phyloP scores from a whole-genome alignment of 164 flowering plant species.

The Pachysandra terminalis region DNA sequence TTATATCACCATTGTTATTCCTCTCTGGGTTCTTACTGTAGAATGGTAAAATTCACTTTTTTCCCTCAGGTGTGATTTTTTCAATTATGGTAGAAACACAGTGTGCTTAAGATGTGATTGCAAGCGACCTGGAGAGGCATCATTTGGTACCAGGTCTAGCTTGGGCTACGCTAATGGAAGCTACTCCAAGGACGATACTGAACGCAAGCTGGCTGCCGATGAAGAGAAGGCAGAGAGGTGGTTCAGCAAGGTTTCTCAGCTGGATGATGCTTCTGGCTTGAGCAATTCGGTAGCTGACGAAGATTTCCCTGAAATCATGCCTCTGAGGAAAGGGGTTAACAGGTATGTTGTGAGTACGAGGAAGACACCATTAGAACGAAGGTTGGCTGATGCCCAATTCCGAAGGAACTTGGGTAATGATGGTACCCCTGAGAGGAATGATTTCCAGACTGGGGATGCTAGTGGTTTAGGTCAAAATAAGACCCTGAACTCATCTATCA shows the following conservation, averaged over 20 bases:
- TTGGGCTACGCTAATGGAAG: constrained; percentile 23
- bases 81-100: constrained; percentile 67
- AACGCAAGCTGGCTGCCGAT: constrained; percentile 43
- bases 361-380: constrained; percentile 69
- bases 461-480: constrained; percentile 13
- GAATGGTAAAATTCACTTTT: neutral
- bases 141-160: constrained; percentile 15
- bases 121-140: constrained; percentile 54
- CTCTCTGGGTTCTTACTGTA: neutral
- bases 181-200: constrained; percentile 28
- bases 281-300: constrained; percentile 45
- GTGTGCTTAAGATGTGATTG: constrained; percentile 92
- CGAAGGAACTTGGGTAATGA: constrained; percentile 32
- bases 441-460: constrained; percentile 10
- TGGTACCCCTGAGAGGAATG: constrained; percentile 25
- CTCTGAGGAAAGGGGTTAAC: constrained; percentile 65
- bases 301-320: constrained; percentile 76
- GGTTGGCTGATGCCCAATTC: constrained; percentile 46
- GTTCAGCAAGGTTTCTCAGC: constrained; percentile 66
- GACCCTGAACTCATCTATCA: constrained; percentile 19
- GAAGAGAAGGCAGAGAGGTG: constrained; percentile 63
- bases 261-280: constrained; percentile 41
- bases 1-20: neutral
- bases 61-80: constrained; percentile 74
- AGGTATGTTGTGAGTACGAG: constrained; percentile 73